These are phyloP conservation scores for Eucalyptus sp. DNA, from an alignment of 345 rosid genomes.

Conservation along the genomic window DNA sequence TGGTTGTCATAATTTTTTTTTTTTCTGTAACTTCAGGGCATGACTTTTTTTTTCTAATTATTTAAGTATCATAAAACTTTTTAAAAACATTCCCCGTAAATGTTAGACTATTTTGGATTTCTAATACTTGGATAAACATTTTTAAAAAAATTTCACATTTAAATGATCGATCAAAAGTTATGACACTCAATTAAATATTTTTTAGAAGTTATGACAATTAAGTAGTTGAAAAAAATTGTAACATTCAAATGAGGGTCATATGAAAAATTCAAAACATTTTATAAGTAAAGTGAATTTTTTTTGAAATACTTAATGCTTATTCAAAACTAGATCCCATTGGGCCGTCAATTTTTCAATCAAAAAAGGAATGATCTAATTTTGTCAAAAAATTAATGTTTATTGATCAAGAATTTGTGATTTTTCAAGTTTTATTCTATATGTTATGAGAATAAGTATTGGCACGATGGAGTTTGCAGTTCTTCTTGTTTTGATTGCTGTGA, in stretches of 20 bases:
- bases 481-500: background rate
- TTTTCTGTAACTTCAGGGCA: accelerated
- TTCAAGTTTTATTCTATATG: background rate
- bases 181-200: no score
- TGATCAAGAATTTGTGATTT: background rate
- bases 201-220: no score
- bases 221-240: no score
- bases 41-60: no score
- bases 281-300: background rate
- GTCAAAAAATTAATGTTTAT: background rate
- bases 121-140: no score
- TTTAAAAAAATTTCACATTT: no score
- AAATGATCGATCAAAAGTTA: accelerated
- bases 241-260: no score
- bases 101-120: no score
- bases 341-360: background rate
- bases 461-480: background rate
- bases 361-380: background rate
- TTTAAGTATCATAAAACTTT: accelerated
- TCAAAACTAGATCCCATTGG: background rate
- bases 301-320: background rate
- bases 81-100: no score
- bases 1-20: no score
- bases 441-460: background rate
- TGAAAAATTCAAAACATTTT: background rate